A percentile compares a stretch with the other conserved stretches of the same genome.
Evolutionary conservation across 139 green algal genomes (phyloP).

Genomic region (Chlorella vulgaris): DNA sequence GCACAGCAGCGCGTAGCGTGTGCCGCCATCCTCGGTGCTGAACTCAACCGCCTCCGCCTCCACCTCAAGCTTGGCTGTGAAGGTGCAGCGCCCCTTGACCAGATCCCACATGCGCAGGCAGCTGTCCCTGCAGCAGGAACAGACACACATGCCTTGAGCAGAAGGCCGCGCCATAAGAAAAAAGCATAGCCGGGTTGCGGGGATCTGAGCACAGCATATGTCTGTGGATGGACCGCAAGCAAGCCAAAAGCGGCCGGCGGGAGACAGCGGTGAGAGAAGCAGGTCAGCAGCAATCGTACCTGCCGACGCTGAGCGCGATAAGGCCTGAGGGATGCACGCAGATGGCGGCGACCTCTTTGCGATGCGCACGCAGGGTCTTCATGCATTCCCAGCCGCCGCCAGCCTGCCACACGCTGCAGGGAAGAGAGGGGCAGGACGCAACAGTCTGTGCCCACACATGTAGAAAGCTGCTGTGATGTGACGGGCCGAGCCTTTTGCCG

Average conservation of each 20-base stretch:
- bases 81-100: conserved; percentile 64
- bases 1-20: conserved; percentile 56
- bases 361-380: conserved; percentile 70
- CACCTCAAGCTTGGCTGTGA: conserved; percentile 61
- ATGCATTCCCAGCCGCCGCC: conserved; percentile 78
- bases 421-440: background rate
- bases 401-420: conserved; percentile 65
- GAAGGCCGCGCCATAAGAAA: too few species aligned
- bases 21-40: conserved; percentile 26
- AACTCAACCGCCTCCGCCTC: conserved; percentile 65
- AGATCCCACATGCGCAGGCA: conserved; percentile 88
- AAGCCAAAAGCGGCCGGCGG: background rate
- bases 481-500: too few species aligned
- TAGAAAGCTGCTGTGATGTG: too few species aligned
- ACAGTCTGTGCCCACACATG: background rate
- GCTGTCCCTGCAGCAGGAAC: conserved; percentile 53
- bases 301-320: conserved; percentile 71
- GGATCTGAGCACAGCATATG: too few species aligned
- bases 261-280: background rate
- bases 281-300: conserved; percentile 43
- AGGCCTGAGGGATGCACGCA: conserved; percentile 74
- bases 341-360: conserved; percentile 66
- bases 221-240: too few species aligned
- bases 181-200: too few species aligned
- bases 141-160: too few species aligned